Base-by-base conservation (phyloP, 352 stramenopile species). In the Globisporangium megalacanthum region DNA sequence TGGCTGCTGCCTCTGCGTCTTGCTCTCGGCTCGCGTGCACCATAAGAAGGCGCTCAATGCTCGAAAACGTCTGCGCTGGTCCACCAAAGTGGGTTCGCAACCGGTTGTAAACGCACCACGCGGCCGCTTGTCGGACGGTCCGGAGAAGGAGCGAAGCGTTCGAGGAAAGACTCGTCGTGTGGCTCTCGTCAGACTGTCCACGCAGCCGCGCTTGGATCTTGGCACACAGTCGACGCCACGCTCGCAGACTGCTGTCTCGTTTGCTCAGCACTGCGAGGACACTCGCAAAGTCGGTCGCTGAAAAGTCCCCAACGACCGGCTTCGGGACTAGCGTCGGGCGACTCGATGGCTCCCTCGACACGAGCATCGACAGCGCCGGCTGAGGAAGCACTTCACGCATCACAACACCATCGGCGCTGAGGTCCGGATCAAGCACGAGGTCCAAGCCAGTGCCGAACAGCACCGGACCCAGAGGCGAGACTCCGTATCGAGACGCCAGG, bases 1-100 rank as follows among this genome's bases (percentile, higher is more conserved):
- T 50, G 20, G 10, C 7, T 17, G 42, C 25, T 44, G 15, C 8
- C 1, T 7, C 6, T 10, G 33, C 19, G 9, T 22, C 42, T n/a
- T 22, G n/a, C 29, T 54, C 49, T 4, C 39, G 25, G 29, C 25
- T 36, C n/a, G 63, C 59, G 61, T 78, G 69, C 37, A 70, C 49
- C 29, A 81, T 67, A 31, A 92, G 58, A 36, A 93, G 62, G 11
- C 64, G 70, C 58, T 95, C 83, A n/a, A 95, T 74, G 10, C 72
- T 76, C 6, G 77, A 74, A 72, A 95, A 93, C 22, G 70, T 90
- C 54, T 89, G 75, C 41, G 80, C 75, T 41, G 85, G 79, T 3
- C 78, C 79, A 37, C 85, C 85, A 53, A 91, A 83, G 56, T 88
- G 77, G 4, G 85, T 92, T 14, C 85, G 78, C 33, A 95, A 62